Evolutionary conservation across 768 basidiomycete genomes (phyloP).

Genomic region (Lanmaoa pseudosensibilis): DNA sequence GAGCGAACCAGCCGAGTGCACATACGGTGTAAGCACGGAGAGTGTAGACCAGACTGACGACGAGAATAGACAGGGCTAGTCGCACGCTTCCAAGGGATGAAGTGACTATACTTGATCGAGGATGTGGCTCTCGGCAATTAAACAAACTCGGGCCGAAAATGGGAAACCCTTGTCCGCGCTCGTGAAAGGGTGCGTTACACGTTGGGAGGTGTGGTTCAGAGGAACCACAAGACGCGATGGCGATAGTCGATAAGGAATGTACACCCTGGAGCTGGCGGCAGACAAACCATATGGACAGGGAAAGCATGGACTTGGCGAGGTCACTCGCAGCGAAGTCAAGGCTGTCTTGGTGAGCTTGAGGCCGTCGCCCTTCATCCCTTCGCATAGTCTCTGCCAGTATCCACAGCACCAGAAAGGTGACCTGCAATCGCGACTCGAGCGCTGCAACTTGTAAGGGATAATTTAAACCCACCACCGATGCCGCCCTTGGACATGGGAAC

Average conservation of each 20-base stretch:
- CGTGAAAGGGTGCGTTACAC: constrained; percentile 9
- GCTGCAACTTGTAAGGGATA: background rate
- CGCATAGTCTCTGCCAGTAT: constrained; percentile 12
- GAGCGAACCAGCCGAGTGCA: constrained; percentile 1
- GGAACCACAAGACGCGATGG: background rate
- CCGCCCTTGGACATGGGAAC: background rate
- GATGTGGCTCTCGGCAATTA: constrained; percentile 1
- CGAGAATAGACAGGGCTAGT: constrained; percentile 14
- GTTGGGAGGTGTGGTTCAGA: constrained; percentile 9
- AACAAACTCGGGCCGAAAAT: background rate
- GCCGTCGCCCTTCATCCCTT: background rate
- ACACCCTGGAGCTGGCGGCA: background rate
- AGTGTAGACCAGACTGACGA: constrained; percentile 12
- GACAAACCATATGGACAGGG: constrained; percentile 16
- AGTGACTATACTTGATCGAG: background rate
- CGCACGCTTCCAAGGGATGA: constrained; percentile 11
- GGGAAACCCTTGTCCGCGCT: constrained; percentile 5
- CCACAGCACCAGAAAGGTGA: constrained; percentile 16
- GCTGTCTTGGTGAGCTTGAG: constrained; percentile 1
- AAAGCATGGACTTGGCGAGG: constrained; percentile 18
- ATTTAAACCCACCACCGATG: constrained; percentile 9
- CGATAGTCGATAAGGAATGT: background rate
- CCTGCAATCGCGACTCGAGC: constrained; percentile 4
- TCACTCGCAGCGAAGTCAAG: constrained; percentile 23
- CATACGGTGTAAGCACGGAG: constrained; percentile 24